A percentile compares a stretch with the other conserved stretches of the same genome.
These are phyloP conservation scores for Ustilago vetiveriae DNA, from an alignment of 1,284 basidiomycete species.

Conservation along the genomic window DNA sequence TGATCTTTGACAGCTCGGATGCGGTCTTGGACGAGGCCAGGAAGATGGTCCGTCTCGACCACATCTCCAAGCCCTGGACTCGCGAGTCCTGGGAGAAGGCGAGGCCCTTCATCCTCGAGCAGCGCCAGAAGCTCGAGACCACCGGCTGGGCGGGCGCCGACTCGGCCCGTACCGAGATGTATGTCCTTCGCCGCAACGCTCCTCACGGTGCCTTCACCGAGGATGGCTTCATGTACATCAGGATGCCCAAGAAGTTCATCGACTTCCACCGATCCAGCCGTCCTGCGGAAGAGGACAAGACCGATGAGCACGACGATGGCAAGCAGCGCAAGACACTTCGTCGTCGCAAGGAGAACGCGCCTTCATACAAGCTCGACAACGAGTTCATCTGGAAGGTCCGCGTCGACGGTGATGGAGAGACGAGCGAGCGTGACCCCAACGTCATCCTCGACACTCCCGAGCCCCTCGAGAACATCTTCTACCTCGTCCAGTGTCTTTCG, in stretches of 20 bases:
- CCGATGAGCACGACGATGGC: slow-evolving; percentile 38
- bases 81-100: slow-evolving; percentile 64
- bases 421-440: slow-evolving; percentile 51
- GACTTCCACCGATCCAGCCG: slow-evolving; percentile 59
- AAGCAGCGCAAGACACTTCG: slow-evolving; percentile 55
- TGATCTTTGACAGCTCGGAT: slow-evolving; percentile 59
- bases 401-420: slow-evolving; percentile 58
- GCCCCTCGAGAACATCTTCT: slow-evolving; percentile 62
- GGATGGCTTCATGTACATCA: slow-evolving; percentile 62
- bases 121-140: slow-evolving; percentile 63
- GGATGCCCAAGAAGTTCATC: slow-evolving; percentile 63
- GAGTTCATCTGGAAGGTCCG: slow-evolving; percentile 61
- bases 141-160: slow-evolving; percentile 56
- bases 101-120: slow-evolving; percentile 61
- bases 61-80: slow-evolving; percentile 63
- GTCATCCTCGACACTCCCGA: slow-evolving; percentile 60
- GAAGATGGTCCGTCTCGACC: slow-evolving; percentile 54
- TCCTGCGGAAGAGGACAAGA: slow-evolving; percentile 42
- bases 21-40: slow-evolving; percentile 49
- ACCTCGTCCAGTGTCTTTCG: slow-evolving; percentile 59
- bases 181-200: slow-evolving; percentile 57
- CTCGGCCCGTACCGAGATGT: slow-evolving; percentile 57
- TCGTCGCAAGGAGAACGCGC: slow-evolving; percentile 56
- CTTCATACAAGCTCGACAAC: slow-evolving; percentile 58
- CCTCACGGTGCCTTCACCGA: slow-evolving; percentile 61